A percentile compares a stretch with the other conserved stretches of the same genome.
These are phyloP conservation scores for Aspergillus tubingensis DNA, from an alignment of 2,329 filamentous ascomycete species.

Conservation along the genomic window DNA sequence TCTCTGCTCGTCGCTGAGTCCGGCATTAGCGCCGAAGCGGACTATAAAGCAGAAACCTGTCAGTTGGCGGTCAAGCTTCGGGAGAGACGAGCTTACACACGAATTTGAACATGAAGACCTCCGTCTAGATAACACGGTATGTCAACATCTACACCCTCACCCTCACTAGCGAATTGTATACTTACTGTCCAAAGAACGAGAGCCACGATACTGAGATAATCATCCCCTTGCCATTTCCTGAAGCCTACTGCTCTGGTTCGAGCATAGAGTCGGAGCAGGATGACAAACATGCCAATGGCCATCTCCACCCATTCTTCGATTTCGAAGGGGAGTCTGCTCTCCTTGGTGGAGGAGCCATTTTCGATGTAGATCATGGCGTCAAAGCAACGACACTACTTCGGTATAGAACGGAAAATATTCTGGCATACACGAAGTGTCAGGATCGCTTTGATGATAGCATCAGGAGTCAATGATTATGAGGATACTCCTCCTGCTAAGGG, in stretches of 20 bases:
- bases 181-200: constrained; percentile 44
- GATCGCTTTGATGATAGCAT: no score
- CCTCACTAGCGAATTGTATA: background rate
- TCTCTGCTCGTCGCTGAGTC: constrained; percentile 35
- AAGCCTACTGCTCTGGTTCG: constrained; percentile 44
- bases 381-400: background rate
- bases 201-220: constrained; percentile 43
- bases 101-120: constrained; percentile 23
- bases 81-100: constrained; percentile 17
- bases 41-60: constrained; percentile 24
- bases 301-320: constrained; percentile 50
- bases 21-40: constrained; percentile 44
- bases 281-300: constrained; percentile 40
- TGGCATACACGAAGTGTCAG: no score
- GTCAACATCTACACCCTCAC: background rate
- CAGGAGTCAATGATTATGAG: no score
- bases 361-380: constrained; percentile 6
- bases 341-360: background rate
- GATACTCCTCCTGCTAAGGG: no score
- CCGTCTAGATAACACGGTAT: constrained; percentile 14
- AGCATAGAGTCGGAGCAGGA: constrained; percentile 44
- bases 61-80: background rate
- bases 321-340: constrained; percentile 41
- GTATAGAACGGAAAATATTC: no score
- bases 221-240: constrained; percentile 47